phyloP scores from a whole-genome alignment of 2,329 filamentous ascomycete species.

The Fusarium tjaetaba region DNA sequence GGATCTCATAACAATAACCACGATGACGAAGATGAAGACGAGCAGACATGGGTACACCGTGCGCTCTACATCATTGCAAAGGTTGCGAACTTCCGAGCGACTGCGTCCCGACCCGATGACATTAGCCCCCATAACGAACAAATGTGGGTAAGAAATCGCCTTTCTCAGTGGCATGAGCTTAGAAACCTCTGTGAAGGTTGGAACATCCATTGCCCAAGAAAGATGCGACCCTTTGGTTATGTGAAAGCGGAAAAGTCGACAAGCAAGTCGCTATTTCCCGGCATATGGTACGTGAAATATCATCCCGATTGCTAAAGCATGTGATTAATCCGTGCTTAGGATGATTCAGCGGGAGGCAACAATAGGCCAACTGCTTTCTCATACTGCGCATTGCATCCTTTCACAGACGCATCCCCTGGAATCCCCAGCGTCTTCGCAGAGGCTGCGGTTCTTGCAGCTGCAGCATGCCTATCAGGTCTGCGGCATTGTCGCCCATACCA shows the following conservation, averaged over 20 bases:
- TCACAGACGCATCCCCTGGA: slow-evolving; percentile 81
- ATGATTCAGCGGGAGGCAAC: slow-evolving; percentile 84
- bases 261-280: slow-evolving; percentile 81
- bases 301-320: background rate
- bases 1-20: slow-evolving; percentile 57
- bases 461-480: slow-evolving; percentile 87
- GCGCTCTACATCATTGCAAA: slow-evolving; percentile 91
- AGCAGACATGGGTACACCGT: slow-evolving; percentile 86
- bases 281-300: slow-evolving; percentile 74
- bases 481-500: slow-evolving; percentile 86
- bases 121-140: slow-evolving; percentile 71
- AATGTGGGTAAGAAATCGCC: slow-evolving; percentile 69
- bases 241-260: slow-evolving; percentile 73
- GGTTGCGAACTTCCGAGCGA: slow-evolving; percentile 84
- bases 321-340: slow-evolving; percentile 56
- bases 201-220: slow-evolving; percentile 80
- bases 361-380: slow-evolving; percentile 86
- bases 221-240: slow-evolving; percentile 88
- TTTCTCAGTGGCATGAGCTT: slow-evolving; percentile 81
- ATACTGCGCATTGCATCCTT: slow-evolving; percentile 84
- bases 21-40: slow-evolving; percentile 59
- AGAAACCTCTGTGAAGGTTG: slow-evolving; percentile 85
- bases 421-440: slow-evolving; percentile 64
- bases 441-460: slow-evolving; percentile 76
- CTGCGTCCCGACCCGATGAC: slow-evolving; percentile 69